A percentile compares a stretch with the other conserved stretches of the same genome.
Conservation (phyloP, 176 grass and related monocot species). For the Aegilops bicornis region DNA sequence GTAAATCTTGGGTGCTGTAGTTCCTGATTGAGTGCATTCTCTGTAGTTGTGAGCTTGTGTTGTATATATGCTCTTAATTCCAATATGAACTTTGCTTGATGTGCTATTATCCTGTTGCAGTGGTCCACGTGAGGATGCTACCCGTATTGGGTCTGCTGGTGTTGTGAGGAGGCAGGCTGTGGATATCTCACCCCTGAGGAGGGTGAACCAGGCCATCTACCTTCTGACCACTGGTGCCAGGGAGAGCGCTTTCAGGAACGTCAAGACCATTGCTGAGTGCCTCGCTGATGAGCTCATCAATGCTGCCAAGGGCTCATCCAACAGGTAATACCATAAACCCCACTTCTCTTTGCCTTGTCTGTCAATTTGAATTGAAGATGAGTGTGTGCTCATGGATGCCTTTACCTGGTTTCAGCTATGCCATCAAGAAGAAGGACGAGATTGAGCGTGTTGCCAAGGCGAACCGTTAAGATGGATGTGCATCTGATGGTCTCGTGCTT, state of each 20-base stretch:
- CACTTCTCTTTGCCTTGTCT: too few species aligned
- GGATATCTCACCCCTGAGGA: conserved; percentile 69
- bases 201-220: conserved; percentile 71
- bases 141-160: conserved; percentile 70
- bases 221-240: conserved; percentile 67
- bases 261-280: conserved; percentile 78
- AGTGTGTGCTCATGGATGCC: not conserved
- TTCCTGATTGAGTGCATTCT: not conserved
- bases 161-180: conserved; percentile 67
- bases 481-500: not conserved
- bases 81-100: not conserved
- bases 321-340: conserved; percentile 29
- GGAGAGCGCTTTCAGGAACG: conserved; percentile 69
- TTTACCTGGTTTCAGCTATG: conserved; percentile 38
- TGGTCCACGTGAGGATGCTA: conserved; percentile 65
- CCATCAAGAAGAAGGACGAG: conserved; percentile 73
- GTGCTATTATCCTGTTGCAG: conserved; percentile 4
- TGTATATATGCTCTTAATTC: not conserved
- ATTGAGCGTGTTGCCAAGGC: conserved; percentile 85
- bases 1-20: not conserved
- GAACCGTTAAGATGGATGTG: conserved; percentile 55
- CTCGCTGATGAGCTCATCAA: conserved; percentile 76
- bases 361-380: not conserved
- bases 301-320: conserved; percentile 69
- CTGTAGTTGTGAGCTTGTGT: too few species aligned